Conservation (phyloP, 2,329 filamentous ascomycete genomes). For the Lecanoromycetidae sp. region DNA sequence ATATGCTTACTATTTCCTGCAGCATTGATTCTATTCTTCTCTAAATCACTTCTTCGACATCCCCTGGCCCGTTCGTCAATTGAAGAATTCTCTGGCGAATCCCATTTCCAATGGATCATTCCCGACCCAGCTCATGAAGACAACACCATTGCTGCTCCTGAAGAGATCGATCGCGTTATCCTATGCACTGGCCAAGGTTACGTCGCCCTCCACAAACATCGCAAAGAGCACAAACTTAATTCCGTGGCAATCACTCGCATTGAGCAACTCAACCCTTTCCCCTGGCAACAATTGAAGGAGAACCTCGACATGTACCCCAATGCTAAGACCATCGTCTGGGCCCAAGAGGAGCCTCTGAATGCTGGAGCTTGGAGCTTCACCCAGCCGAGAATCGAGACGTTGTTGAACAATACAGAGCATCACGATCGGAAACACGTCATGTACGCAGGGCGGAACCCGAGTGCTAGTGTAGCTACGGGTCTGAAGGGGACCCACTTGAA, state of each 20-base stretch:
- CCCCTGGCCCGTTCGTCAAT: conserved; percentile 79
- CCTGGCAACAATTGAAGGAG: conserved; percentile 91
- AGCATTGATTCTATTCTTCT: conserved; percentile 97
- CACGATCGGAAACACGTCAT: conserved; percentile 92
- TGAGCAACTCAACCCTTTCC: conserved; percentile 98
- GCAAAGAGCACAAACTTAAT: conserved; percentile 71
- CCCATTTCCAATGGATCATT: conserved; percentile 95
- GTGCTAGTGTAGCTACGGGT: conserved; percentile 86
- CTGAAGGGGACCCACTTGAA: conserved; percentile 77
- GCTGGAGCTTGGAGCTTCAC: conserved; percentile 93
- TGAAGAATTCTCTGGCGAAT: conserved; percentile 81
- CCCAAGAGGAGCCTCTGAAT: conserved; percentile 94
- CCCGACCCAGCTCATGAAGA: conserved; percentile 73
- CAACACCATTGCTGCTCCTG: conserved; percentile 60
- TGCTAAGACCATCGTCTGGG: conserved; percentile 94
- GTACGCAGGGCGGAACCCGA: conserved; percentile 90
- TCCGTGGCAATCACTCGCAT: conserved; percentile 89
- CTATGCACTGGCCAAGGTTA: conserved; percentile 94
- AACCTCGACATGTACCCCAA: conserved; percentile 97
- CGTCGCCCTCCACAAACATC: conserved; percentile 79
- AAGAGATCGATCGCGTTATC: conserved; percentile 87
- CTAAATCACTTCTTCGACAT: conserved; percentile 89
- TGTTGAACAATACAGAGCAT: conserved; percentile 83
- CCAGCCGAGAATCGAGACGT: conserved; percentile 93
- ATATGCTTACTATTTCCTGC: conserved; percentile 19